Conservation (phyloP, 2,329 filamentous ascomycete species). For the Pezicula radicicola region DNA sequence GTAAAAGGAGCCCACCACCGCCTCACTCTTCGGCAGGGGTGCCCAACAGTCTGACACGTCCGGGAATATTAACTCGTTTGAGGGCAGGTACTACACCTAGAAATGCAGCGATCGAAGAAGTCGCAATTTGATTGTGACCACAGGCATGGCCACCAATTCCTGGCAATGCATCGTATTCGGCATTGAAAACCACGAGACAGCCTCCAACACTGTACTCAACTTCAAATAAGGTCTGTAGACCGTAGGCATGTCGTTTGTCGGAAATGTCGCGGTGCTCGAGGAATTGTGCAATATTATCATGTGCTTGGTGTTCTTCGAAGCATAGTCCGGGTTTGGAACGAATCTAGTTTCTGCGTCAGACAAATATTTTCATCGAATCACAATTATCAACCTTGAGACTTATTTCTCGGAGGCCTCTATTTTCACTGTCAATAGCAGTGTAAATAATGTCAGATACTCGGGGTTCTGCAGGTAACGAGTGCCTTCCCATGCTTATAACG, state of each 20-base stretch:
- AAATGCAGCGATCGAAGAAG: slow-evolving; percentile 31
- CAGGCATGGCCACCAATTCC: slow-evolving; percentile 38
- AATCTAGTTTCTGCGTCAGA: slow-evolving; percentile 23
- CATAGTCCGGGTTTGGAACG: slow-evolving; percentile 44
- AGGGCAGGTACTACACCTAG: slow-evolving; percentile 28
- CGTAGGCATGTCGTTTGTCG: slow-evolving; percentile 45
- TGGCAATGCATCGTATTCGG: slow-evolving; percentile 44
- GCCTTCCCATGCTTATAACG: neutral
- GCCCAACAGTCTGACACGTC: slow-evolving; percentile 27
- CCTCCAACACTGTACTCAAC: slow-evolving; percentile 39
- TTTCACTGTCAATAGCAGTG: neutral
- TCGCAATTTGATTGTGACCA: slow-evolving; percentile 41
- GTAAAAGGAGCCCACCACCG: slow-evolving; percentile 37
- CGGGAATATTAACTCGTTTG: slow-evolving; percentile 14
- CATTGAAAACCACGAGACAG: slow-evolving; percentile 36
- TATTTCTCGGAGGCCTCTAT: too few relatives aligned
- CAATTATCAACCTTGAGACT: too few relatives aligned
- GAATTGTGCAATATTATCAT: slow-evolving; percentile 42
- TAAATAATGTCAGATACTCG: neutral
- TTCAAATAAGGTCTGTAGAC: slow-evolving; percentile 47
- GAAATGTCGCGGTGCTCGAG: slow-evolving; percentile 40
- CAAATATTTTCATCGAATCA: too few relatives aligned
- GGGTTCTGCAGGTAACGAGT: neutral
- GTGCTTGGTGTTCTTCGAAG: slow-evolving; percentile 46
- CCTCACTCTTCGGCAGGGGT: slow-evolving; percentile 26